phyloP scores from a whole-genome alignment of 495 filamentous ascomycete genomes.

The Talaromyces ruber region DNA sequence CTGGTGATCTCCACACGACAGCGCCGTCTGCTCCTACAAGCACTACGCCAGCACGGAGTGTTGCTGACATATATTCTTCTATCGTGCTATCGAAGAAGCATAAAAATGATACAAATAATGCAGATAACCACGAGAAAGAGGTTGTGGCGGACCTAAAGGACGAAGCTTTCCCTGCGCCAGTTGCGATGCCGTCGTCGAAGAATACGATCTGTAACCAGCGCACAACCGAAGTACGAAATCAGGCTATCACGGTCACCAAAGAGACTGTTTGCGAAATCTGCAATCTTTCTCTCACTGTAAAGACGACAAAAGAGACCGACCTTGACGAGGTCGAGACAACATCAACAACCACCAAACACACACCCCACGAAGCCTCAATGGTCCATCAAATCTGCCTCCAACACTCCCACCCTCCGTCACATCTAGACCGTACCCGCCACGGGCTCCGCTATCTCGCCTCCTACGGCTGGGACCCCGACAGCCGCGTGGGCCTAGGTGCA shows the following conservation, averaged over 20 bases:
- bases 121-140: neutral
- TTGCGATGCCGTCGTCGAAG: constrained; percentile 14
- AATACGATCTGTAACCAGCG: constrained; percentile 6
- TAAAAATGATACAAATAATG: neutral
- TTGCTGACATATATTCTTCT: constrained; percentile 61
- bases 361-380: constrained; percentile 60
- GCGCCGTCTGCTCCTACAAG: constrained; percentile 14
- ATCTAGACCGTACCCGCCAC: constrained; percentile 67
- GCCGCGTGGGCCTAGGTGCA: constrained; percentile 61
- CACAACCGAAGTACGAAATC: constrained; percentile 2
- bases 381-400: constrained; percentile 73
- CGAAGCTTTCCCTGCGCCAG: neutral
- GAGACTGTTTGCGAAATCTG: constrained; percentile 45
- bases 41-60: constrained; percentile 24
- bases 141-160: neutral
- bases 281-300: constrained; percentile 39
- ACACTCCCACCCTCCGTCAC: constrained; percentile 79
- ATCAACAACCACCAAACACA: neutral
- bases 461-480: constrained; percentile 86
- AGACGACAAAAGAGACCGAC: neutral
- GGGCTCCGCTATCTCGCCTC: constrained; percentile 67
- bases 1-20: constrained; percentile 30
- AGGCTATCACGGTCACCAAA: constrained; percentile 2
- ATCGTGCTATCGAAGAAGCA: constrained; percentile 50
- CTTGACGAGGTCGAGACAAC: neutral